Evolutionary conservation across 768 basidiomycete genomes (phyloP).

Genomic region (Coprinopsis strossmayeri): DNA sequence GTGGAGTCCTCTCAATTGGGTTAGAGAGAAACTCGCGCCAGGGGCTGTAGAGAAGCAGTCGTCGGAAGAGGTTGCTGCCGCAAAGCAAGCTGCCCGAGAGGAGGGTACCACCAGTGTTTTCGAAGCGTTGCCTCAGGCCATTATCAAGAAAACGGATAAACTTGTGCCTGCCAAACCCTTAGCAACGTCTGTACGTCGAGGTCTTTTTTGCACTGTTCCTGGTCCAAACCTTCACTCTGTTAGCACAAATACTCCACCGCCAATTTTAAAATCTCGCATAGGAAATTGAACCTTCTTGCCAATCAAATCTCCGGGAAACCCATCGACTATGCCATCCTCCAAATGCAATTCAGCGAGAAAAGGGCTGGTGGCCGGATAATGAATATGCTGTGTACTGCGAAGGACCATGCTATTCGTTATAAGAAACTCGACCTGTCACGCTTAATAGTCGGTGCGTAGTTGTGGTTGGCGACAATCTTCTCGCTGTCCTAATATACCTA

Average conservation of each 20-base stretch:
- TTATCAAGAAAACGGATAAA: conserved; percentile 16
- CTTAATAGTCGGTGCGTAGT: conserved; percentile 70
- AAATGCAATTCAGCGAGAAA: conserved; percentile 96
- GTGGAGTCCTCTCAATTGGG: conserved; percentile 56
- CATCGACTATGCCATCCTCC: conserved; percentile 91
- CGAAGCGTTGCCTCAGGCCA: conserved; percentile 27
- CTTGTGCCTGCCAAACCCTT: not conserved
- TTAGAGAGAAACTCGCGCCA: conserved; percentile 52
- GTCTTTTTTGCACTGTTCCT: not conserved
- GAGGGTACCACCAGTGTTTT: conserved; percentile 47
- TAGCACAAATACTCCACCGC: conserved; percentile 94
- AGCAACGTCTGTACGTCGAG: not conserved
- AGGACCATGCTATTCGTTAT: conserved; percentile 74
- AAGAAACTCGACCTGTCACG: conserved; percentile 68
- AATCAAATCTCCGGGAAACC: conserved; percentile 87
- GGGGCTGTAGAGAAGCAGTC: conserved; percentile 36
- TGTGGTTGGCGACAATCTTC: not conserved
- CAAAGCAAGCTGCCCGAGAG: conserved; percentile 36
- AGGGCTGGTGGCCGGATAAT: conserved; percentile 79
- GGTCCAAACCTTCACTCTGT: not conserved
- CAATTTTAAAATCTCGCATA: conserved; percentile 88
- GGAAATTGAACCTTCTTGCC: conserved; percentile 87
- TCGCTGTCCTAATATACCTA: not conserved
- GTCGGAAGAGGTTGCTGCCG: conserved; percentile 39
- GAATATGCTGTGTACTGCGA: conserved; percentile 82